Conservation (phyloP, 306 rosid genomes). For the Boehmeria nivea region DNA sequence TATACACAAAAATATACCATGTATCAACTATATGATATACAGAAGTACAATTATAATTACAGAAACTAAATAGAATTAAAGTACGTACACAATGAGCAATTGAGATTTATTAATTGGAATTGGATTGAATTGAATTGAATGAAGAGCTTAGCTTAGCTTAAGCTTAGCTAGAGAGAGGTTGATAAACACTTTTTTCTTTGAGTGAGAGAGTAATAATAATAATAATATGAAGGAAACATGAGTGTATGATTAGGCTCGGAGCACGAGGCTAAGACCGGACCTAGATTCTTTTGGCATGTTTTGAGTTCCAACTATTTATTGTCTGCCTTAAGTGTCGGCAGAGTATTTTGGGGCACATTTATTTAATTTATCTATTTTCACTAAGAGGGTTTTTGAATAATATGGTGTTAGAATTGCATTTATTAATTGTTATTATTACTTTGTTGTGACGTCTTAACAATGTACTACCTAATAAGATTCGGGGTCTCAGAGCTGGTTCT, state of each 20-base stretch:
- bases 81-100: too few relatives aligned
- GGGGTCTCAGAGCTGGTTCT: conserved; percentile 1
- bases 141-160: too few relatives aligned
- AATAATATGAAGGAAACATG: not conserved
- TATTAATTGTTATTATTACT: not conserved
- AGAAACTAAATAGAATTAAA: too few relatives aligned
- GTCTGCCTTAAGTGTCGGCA: conserved; percentile 18
- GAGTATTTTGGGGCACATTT: not conserved
- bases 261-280: conserved; percentile 1
- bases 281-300: not conserved
- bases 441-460: conserved; percentile 8
- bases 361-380: not conserved
- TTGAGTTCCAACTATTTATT: not conserved
- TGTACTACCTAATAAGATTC: conserved; percentile 13
- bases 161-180: too few relatives aligned
- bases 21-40: too few relatives aligned
- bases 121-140: too few relatives aligned
- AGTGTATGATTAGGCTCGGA: not conserved
- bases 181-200: too few relatives aligned
- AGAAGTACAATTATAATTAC: too few relatives aligned
- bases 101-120: too few relatives aligned
- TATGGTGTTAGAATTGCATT: not conserved
- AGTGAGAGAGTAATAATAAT: not conserved
- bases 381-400: too few relatives aligned
- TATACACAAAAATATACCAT: too few relatives aligned